Evolutionary conservation across 2,329 filamentous ascomycete genomes (phyloP), one percentile per base, ranked within the genome.

Genomic region (Botrytis porri): DNA sequence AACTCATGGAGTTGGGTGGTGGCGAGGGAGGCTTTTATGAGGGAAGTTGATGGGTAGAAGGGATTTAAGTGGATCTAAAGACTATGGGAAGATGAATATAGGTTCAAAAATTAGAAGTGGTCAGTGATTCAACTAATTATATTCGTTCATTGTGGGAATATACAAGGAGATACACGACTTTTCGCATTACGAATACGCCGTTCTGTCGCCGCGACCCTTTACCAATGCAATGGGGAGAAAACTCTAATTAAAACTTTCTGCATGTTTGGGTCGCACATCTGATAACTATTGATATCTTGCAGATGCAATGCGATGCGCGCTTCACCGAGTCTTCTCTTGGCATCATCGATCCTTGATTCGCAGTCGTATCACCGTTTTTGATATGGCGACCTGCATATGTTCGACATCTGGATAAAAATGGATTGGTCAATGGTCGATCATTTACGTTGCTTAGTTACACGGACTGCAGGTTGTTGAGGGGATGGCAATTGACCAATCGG

Each of bases 1-100:
- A 32, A 14, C 16, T 60, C 29, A 48, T 16, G 29, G 43, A 59
- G 62, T 54, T 29, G 70, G 62, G 39, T 16, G 32, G 12, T 35
- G 69, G 69, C 1, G 69, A 70, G 25, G 77, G 74, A 43, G 76
- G 74, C 22, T n/a, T 73, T 69, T 77, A 76, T 74, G 73, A 75
- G 39, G 59, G 74, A 66, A 72, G 61, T 73, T 76, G 37, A 25
- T 65, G 7, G 29, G 39, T 10, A n/a, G n/a, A 20, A 22, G 7
- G 10, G 39, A 12, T 18, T 22, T 59, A 3, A 37, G 32, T 12
- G 59, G 10, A 14, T 22, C 9, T 25, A 14, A 61, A 22, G 59
- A 35, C 20, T 61, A 14, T 16, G 4, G 20, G 10, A 37, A 25
- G 59, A 37, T 37, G 10, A 22, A 59, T 35, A 59, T 32, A 35